These are phyloP conservation scores for Carex scoparia DNA, from an alignment of 176 grass and related monocot species.

Conservation along the genomic window DNA sequence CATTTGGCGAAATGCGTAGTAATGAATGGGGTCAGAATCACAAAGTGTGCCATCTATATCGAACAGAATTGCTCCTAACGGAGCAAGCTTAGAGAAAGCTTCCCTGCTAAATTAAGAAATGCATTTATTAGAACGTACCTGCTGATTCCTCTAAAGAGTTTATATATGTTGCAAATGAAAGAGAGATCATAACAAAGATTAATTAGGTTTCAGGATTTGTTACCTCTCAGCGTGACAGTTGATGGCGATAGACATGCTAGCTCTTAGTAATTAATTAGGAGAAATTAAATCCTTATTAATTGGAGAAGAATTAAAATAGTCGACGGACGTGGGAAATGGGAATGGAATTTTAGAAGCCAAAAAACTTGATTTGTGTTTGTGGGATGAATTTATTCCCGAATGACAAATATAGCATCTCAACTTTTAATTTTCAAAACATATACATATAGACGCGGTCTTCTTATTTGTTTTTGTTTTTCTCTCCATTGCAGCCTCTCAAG, in stretches of 20 bases:
- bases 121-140: constrained; percentile 1
- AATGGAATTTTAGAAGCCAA: constrained; percentile 7
- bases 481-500: no score
- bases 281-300: background rate
- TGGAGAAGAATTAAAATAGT: background rate
- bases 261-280: background rate
- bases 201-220: no score
- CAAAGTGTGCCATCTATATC: constrained; percentile 78
- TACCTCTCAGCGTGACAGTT: constrained; percentile 8
- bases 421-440: background rate
- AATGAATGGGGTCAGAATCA: constrained; percentile 87
- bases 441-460: background rate
- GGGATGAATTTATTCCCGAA: constrained; percentile 16
- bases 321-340: background rate
- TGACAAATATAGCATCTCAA: background rate
- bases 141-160: background rate
- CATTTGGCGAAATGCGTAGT: constrained; percentile 52
- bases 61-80: constrained; percentile 66
- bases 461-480: no score
- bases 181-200: background rate
- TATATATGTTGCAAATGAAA: background rate
- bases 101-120: constrained; percentile 13
- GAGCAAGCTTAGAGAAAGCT: constrained; percentile 43
- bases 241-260: background rate
- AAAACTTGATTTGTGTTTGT: background rate